Base-by-base conservation (phyloP, 768 basidiomycete genomes). In the Zangia roseola region DNA sequence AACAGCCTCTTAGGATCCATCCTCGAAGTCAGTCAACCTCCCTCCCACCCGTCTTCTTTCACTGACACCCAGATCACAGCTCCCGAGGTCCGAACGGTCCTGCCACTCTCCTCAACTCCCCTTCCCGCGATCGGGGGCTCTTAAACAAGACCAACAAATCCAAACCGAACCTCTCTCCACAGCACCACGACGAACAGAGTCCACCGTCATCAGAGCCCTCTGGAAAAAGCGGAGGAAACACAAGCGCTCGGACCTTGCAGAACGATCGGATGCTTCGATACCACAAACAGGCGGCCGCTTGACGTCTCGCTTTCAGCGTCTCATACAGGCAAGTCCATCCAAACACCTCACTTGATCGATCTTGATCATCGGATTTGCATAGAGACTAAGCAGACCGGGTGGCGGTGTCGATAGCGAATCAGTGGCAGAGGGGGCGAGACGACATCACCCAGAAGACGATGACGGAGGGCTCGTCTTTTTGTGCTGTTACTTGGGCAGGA, bases 401-500 rank as follows among this genome's bases (percentile, higher is more conserved):
- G 6, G 12, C 21, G 13, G 24, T n/a, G 35, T 17, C 16, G 41
- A 24, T 17, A 16, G 31, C 10, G 52, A 50, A n/a, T 30, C 45
- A 16, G 26, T 25, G 2, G 42, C 17, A 25, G 40, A 34, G 13
- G 34, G 24, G 25, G 30, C 24, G 7, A 52, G 43, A 19, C 42
- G 44, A 19, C 36, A 51, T 20, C 34, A 43, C 10, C 50, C 50
- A 38, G 10, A 39, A 23, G 56, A 63, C 5, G 57, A 64, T 13
- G 49, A 34, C 10, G 51, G 55, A 2, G 62, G 64, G 24, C 40
- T 59, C 0, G 45, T 61, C 30, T 55, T 63, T 38, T 42, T 63
- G 20, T 63, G 62, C 13, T 64, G 62, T 37, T 64, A 64, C 50
- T 62, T 62, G n/a, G 48, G 55, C 35, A 52, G 62, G 52, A 55